phyloP scores from a whole-genome alignment of 371 early-diverging fungal species.

The Nematocida sp. region DNA sequence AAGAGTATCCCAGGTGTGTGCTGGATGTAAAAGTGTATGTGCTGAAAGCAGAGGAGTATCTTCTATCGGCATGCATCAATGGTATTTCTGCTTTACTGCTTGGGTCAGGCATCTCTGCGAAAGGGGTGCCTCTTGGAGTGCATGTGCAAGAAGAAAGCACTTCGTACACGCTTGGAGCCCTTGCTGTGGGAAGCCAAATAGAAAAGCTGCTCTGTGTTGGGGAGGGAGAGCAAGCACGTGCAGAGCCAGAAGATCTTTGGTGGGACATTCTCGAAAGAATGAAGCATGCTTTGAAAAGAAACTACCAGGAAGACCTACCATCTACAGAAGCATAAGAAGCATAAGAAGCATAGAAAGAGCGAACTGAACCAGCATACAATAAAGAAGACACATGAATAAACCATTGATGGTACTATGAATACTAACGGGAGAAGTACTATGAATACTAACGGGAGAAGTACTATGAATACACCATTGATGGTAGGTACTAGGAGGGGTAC shows the following conservation, averaged over 20 bases:
- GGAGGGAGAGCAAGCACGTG: neutral
- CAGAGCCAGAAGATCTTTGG: neutral
- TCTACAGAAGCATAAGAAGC: no score
- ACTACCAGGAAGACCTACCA: conserved; percentile 13
- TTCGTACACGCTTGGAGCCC: neutral
- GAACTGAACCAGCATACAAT: no score
- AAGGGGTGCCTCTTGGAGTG: conserved; percentile 8
- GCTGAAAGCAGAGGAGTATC: neutral
- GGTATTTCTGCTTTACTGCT: conserved; percentile 15
- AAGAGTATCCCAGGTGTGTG: conserved; percentile 36
- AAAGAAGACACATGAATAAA: no score
- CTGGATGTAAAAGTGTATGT: conserved; percentile 25
- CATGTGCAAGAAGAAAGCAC: neutral
- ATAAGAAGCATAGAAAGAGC: no score
- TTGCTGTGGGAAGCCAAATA: neutral
- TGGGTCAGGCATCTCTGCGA: conserved; percentile 19
- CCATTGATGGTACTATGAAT: no score
- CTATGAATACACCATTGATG: no score
- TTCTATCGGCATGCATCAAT: conserved; percentile 10
- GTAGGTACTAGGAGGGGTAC: no score
- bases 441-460: no score
- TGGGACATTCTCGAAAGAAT: conserved; percentile 27
- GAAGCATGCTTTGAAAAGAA: conserved; percentile 11
- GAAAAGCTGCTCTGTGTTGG: neutral
- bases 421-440: no score